Evolutionary conservation across 108 stramenopile genomes (phyloP).

Genomic region (Cyclotella kingstonii): DNA sequence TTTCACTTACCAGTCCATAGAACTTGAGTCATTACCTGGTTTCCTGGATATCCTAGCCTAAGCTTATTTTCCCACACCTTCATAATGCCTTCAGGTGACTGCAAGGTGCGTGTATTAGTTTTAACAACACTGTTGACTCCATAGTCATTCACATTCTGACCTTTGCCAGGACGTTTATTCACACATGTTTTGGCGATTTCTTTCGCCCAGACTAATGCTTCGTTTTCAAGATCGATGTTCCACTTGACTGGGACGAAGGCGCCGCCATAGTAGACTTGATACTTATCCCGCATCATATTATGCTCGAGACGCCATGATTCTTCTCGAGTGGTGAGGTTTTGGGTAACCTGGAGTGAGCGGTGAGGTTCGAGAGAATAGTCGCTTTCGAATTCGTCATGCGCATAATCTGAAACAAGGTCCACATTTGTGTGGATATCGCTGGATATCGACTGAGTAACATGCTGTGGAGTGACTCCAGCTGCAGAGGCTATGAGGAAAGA

Average conservation of each 20-base stretch:
- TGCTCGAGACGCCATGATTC: slow-evolving; percentile 2
- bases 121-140: slow-evolving; percentile 2
- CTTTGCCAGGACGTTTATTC: neutral
- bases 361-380: too few species aligned
- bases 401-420: too few species aligned
- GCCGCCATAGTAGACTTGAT: slow-evolving; percentile 2
- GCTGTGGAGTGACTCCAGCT: too few species aligned
- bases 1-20: slow-evolving; percentile 7
- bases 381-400: neutral
- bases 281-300: slow-evolving; percentile 7
- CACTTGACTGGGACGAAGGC: neutral
- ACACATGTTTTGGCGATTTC: slow-evolving; percentile 9
- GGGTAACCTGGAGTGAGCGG: too few species aligned
- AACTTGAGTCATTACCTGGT: slow-evolving; percentile 11
- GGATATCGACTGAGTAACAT: too few species aligned
- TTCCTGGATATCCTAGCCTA: neutral
- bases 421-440: too few species aligned
- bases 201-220: slow-evolving; percentile 1
- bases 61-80: slow-evolving; percentile 7
- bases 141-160: neutral
- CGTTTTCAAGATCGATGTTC: slow-evolving; percentile 1
- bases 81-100: neutral
- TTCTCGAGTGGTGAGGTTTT: too few species aligned
- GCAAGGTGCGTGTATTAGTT: neutral
- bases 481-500: too few species aligned